Conservation (phyloP, 768 basidiomycete genomes). For the Candolleomyces efflorescens region DNA sequence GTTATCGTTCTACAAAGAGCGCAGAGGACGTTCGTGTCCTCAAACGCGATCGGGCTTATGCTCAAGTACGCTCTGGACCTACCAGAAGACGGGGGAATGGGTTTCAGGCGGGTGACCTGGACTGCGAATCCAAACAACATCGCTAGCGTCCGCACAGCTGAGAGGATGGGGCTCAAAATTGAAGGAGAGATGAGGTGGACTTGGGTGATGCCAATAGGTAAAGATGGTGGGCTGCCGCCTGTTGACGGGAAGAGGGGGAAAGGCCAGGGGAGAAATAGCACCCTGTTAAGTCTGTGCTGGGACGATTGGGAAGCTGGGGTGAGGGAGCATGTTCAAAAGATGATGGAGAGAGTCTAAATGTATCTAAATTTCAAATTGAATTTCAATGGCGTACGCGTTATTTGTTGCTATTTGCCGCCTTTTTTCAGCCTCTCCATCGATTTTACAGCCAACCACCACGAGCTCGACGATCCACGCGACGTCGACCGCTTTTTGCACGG, state of each 20-base stretch:
- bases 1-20: conserved; percentile 44
- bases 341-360: conserved; percentile 26
- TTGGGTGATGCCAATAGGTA: conserved; percentile 33
- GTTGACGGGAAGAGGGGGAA: conserved; percentile 23
- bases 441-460: too few species aligned
- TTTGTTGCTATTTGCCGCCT: too few species aligned
- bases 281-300: conserved; percentile 37
- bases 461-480: too few species aligned
- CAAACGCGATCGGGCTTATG: conserved; percentile 39
- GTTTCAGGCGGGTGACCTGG: conserved; percentile 55
- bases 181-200: conserved; percentile 50
- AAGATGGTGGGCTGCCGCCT: conserved; percentile 27
- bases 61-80: conserved; percentile 35
- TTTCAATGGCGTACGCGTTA: too few species aligned
- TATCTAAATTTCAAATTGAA: too few species aligned
- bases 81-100: conserved; percentile 40
- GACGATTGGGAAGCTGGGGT: conserved; percentile 45
- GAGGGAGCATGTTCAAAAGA: conserved; percentile 23
- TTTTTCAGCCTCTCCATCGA: too few species aligned
- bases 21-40: conserved; percentile 45
- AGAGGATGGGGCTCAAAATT: conserved; percentile 46
- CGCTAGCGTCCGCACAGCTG: conserved; percentile 41
- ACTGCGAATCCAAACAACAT: conserved; percentile 40
- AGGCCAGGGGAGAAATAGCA: conserved; percentile 34
- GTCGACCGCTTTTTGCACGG: too few species aligned